phyloP scores from a whole-genome alignment of 108 stramenopile species.

The Phaeodactylum tricornutum region DNA sequence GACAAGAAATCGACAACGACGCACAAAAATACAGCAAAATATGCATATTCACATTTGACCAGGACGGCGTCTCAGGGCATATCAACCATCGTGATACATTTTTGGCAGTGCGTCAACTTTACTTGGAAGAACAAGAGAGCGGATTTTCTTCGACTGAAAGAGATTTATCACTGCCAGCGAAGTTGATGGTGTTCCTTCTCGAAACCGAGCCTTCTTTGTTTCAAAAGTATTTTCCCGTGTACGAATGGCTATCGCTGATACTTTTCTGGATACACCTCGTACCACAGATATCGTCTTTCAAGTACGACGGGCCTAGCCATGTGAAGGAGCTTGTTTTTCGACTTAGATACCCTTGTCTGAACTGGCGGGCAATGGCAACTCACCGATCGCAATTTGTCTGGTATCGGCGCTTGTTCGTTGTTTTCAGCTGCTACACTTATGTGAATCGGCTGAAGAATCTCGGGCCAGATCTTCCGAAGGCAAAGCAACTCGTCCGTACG shows the following conservation, averaged over 20 bases:
- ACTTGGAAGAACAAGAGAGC: constrained; percentile 15
- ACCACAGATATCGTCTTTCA: background rate
- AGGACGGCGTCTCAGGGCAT: constrained; percentile 66
- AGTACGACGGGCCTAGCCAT: background rate
- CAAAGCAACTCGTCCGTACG: background rate
- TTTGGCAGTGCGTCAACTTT: constrained; percentile 33
- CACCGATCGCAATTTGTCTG: constrained; percentile 81
- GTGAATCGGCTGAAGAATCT: constrained; percentile 27
- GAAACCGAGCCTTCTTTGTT: constrained; percentile 27
- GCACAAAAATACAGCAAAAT: constrained; percentile 4
- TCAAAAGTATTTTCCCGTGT: constrained; percentile 34
- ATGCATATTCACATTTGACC: constrained; percentile 58
- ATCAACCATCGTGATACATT: constrained; percentile 71
- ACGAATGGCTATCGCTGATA: constrained; percentile 27
- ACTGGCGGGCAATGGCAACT: constrained; percentile 72
- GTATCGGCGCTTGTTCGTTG: constrained; percentile 74
- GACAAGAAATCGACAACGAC: constrained; percentile 3
- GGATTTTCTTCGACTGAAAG: constrained; percentile 8
- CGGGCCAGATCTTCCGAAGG: background rate
- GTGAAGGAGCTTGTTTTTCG: constrained; percentile 8
- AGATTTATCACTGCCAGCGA: constrained; percentile 22
- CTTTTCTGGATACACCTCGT: constrained; percentile 11
- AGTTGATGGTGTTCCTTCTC: constrained; percentile 24
- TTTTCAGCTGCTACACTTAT: constrained; percentile 76
- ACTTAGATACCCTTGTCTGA: constrained; percentile 26